These are phyloP conservation scores for Claviceps sp. DNA, from an alignment of 2,329 filamentous ascomycete genomes.

Conservation along the genomic window DNA sequence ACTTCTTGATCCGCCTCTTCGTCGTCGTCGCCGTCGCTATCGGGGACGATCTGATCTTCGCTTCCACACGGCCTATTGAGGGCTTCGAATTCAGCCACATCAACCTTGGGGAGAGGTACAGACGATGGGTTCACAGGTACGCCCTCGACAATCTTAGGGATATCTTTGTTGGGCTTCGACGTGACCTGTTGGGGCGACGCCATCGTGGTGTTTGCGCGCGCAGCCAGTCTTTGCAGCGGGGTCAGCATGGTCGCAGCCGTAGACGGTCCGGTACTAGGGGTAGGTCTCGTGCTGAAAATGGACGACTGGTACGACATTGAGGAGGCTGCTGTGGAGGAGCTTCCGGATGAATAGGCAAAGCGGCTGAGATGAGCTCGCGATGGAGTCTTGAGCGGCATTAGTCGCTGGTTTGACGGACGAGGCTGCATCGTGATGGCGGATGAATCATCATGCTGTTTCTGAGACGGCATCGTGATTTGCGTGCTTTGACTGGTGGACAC, in stretches of 20 bases:
- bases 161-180: constrained; percentile 14
- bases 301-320: constrained; percentile 22
- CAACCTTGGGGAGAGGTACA: constrained; percentile 40
- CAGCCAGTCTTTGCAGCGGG: constrained; percentile 40
- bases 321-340: constrained; percentile 21
- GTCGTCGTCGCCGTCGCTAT: constrained; percentile 37
- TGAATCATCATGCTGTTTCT: neutral
- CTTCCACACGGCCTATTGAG: constrained; percentile 36
- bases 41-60: constrained; percentile 42
- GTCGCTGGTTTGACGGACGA: constrained; percentile 9
- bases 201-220: constrained; percentile 23
- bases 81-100: constrained; percentile 38
- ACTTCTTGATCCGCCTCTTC: constrained; percentile 27
- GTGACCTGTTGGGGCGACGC: constrained; percentile 18
- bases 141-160: constrained; percentile 17
- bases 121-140: constrained; percentile 39
- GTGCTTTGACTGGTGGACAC: neutral
- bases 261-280: constrained; percentile 29
- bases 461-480: neutral
- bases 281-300: constrained; percentile 22
- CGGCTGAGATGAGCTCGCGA: constrained; percentile 18
- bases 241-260: constrained; percentile 32
- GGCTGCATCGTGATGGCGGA: constrained; percentile 13
- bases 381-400: constrained; percentile 15
- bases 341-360: constrained; percentile 21